A percentile compares a stretch with the other conserved stretches of the same genome.
These are phyloP conservation scores for Neocucurbitaria cava DNA, from an alignment of 2,329 filamentous ascomycete species.

Conservation along the genomic window DNA sequence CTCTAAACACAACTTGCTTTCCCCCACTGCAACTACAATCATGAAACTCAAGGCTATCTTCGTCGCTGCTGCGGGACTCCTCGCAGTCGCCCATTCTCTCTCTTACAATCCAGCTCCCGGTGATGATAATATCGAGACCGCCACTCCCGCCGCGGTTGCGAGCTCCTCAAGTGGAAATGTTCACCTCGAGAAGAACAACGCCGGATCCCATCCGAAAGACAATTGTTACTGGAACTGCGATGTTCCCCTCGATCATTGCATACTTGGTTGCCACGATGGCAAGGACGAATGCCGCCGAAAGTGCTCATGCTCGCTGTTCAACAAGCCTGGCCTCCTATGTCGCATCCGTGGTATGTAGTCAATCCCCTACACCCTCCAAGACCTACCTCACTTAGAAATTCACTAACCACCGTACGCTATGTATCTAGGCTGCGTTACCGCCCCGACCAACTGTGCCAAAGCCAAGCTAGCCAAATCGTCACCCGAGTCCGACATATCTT, in stretches of 20 bases:
- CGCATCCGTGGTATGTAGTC: not conserved
- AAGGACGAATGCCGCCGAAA: not conserved
- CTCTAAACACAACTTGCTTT: not conserved
- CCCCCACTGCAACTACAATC: not conserved
- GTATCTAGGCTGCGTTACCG: not conserved
- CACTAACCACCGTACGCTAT: no score
- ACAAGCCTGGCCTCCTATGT: not conserved
- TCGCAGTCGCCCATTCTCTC: not conserved
- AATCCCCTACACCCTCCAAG: no score
- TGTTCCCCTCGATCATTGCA: not conserved
- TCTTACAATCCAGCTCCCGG: not conserved
- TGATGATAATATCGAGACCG: not conserved
- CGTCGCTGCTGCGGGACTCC: not conserved
- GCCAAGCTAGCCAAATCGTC: not conserved
- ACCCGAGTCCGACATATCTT: no score
- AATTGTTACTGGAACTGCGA: not conserved
- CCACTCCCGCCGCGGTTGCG: not conserved
- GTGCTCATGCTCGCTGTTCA: not conserved
- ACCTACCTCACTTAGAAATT: no score
- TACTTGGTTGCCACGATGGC: not conserved
- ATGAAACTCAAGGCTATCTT: not conserved
- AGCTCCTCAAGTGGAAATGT: not conserved
- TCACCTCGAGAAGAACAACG: not conserved
- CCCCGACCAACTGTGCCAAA: not conserved
- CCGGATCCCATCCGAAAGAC: not conserved